Conservation (phyloP, 441 rosid species). For the Hura crepitans region DNA sequence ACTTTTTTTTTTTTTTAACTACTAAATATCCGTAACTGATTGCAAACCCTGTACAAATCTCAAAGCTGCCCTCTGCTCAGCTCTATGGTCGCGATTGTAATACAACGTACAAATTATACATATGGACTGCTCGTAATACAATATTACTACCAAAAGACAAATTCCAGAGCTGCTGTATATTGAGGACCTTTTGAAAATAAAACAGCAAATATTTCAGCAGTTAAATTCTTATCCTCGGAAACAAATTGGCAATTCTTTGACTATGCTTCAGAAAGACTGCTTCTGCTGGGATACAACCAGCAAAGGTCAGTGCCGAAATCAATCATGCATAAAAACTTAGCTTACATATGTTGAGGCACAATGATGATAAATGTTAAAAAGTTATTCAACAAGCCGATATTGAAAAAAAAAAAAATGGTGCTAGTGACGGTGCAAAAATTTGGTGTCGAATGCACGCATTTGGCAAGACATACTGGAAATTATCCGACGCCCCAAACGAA, state of each 20-base stretch:
- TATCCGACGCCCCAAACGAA: too few relatives aligned
- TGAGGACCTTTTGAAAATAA: too few relatives aligned
- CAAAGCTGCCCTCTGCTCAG: too few relatives aligned
- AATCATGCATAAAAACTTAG: slow-evolving; percentile 25
- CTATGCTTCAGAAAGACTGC: slow-evolving; percentile 27
- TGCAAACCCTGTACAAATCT: too few relatives aligned
- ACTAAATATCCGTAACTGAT: too few relatives aligned
- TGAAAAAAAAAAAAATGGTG: neutral
- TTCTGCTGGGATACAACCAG: slow-evolving; percentile 54
- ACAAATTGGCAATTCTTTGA: neutral
- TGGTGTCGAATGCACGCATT: neutral
- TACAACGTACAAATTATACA: too few relatives aligned
- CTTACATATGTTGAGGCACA: neutral
- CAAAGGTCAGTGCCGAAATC: slow-evolving; percentile 58
- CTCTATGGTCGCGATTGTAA: too few relatives aligned
- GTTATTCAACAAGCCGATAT: neutral
- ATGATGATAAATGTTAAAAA: neutral
- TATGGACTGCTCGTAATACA: too few relatives aligned
- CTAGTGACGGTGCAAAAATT: neutral
- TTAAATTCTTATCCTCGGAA: neutral
- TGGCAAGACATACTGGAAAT: too few relatives aligned
- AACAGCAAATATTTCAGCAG: neutral
- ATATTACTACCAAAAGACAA: too few relatives aligned
- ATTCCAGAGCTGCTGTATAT: neutral
- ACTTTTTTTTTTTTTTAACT: too few relatives aligned